These are phyloP conservation scores for Arctostaphylos glauca DNA, from an alignment of 148 eudicot species.

Conservation along the genomic window DNA sequence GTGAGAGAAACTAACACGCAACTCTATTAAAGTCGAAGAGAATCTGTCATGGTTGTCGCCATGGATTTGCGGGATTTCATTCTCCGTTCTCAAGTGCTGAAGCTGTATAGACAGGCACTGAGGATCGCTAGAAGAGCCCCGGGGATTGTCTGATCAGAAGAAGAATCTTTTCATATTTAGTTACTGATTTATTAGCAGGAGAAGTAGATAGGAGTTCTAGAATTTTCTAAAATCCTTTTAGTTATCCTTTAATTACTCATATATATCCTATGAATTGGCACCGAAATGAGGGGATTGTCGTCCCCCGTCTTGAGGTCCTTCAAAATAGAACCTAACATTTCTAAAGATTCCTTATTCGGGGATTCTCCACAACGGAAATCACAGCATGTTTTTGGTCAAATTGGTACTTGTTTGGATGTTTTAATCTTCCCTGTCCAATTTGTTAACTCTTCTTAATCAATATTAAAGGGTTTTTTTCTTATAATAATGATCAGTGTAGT, in stretches of 20 bases:
- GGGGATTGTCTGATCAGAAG: conserved; percentile 34
- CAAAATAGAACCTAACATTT: too few species aligned
- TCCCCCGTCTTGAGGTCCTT: too few species aligned
- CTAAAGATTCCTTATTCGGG: too few species aligned
- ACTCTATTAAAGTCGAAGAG: conserved; percentile 15
- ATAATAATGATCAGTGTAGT: not conserved
- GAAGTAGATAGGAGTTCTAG: not conserved
- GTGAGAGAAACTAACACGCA: conserved; percentile 6
- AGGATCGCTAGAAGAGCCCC: conserved; percentile 81
- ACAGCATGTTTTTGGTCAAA: not conserved
- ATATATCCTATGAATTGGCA: too few species aligned
- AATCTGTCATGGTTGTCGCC: conserved; percentile 44
- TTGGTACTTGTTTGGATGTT: conserved; percentile 3
- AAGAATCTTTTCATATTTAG: not conserved
- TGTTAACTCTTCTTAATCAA: not conserved
- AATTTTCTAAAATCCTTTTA: too few species aligned
- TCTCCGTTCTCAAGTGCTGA: conserved; percentile 79
- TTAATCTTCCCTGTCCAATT: not conserved
- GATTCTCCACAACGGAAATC: not conserved
- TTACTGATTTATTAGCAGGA: not conserved
- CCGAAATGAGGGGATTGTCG: too few species aligned
- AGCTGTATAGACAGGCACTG: conserved; percentile 81
- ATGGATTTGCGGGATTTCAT: conserved; percentile 79
- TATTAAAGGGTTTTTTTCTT: not conserved
- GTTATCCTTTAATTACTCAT: too few species aligned